Evolutionary conservation across 2,329 filamentous ascomycete species (phyloP).

Genomic region (Hyphodiscus sp.): DNA sequence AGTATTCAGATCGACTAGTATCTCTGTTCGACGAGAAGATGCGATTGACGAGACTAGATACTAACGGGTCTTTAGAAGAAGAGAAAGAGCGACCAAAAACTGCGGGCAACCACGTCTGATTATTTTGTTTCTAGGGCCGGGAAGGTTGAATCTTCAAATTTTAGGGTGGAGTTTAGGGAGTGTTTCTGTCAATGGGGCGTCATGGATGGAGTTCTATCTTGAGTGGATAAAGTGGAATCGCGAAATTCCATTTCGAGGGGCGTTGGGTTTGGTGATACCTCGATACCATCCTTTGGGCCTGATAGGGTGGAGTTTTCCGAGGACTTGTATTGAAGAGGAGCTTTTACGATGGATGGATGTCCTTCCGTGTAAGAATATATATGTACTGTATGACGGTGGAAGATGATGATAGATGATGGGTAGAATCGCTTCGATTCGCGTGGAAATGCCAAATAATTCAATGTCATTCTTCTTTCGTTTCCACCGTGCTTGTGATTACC

Average conservation of each 20-base stretch:
- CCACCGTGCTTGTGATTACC: no score
- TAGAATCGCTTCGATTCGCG: not conserved
- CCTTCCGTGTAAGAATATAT: not conserved
- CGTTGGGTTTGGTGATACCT: not conserved
- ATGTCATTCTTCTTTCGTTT: not conserved
- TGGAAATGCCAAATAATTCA: not conserved
- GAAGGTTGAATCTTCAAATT: not conserved
- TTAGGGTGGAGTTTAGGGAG: not conserved
- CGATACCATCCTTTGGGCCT: not conserved
- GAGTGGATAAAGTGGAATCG: not conserved
- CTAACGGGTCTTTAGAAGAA: conserved; percentile 11
- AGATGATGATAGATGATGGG: not conserved
- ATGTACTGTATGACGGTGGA: not conserved
- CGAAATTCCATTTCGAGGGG: not conserved
- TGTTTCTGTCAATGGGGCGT: conserved; percentile 1
- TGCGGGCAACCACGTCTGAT: conserved; percentile 11
- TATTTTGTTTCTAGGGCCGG: not conserved
- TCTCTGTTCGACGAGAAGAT: conserved; percentile 68
- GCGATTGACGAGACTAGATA: conserved; percentile 34
- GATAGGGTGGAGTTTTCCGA: not conserved
- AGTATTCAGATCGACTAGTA: conserved; percentile 68
- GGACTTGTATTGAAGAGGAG: not conserved
- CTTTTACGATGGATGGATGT: not conserved
- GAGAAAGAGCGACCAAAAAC: conserved; percentile 21
- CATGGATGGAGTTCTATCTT: not conserved